Base-by-base conservation (phyloP, 2,329 filamentous ascomycete genomes). In the Colletotrichum shisoi region DNA sequence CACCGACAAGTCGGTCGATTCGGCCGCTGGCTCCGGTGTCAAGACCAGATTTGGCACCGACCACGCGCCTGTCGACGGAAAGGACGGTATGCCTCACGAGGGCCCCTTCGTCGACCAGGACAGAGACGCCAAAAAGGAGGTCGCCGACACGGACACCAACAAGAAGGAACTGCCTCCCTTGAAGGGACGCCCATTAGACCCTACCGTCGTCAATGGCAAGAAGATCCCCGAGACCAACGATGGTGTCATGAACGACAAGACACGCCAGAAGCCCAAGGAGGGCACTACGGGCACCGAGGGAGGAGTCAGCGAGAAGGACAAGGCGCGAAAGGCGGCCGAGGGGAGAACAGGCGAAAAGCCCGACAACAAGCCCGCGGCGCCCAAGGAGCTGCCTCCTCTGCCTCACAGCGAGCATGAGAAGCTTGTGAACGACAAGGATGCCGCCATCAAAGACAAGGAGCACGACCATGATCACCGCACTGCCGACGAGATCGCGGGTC, bases 221-320 rank as follows among this genome's bases (percentile, higher is more conserved):
- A 86, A 84, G 76, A 87, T 89, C 24, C 87, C 87, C 34, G 82
- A 87, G 70, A 82, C 81, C 68, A 89, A 89, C 71, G 88, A 96
- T 75, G 93, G 94, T 46, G 93, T 97, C 66, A 97, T 97, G 94
- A 91, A 96, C 74, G 94, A 97, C 77, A 91, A 90, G 70, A 86
- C 91, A 75, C 84, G 93, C 71, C 80, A 85, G 44, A 85, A 87
- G 46, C 92, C 94, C 4, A 94, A 93, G 75, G 86, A 93, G 76
- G 94, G 94, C 53, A 96, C 92, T 2, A 92, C 91, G 4, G 94
- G 94, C 45, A 96, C 92, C 1, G 91, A 94, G 74, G 94, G 93
- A 13, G 94, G 94, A 59, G 92, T 98, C 48, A 93, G 90, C 31
- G 91, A 94, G 76, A 97, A 96, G 79, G 88, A 89, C 72, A 95